phyloP scores from a whole-genome alignment of 2,329 filamentous ascomycete genomes.

The Alternaria ethzedia region DNA sequence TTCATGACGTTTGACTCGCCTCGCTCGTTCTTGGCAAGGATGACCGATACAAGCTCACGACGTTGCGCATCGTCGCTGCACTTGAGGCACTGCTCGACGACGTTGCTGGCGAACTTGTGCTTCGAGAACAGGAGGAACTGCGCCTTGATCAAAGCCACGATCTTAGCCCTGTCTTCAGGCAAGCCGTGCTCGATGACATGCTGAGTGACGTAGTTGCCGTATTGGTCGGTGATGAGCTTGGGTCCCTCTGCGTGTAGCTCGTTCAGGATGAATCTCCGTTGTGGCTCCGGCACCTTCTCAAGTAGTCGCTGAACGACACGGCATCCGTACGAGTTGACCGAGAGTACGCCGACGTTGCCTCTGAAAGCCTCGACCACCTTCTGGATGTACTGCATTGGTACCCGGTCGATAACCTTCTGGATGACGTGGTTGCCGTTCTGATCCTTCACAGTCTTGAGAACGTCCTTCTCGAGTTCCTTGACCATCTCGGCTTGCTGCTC shows the following conservation, averaged over 20 bases:
- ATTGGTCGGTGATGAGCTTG: conserved; percentile 82
- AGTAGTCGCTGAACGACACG: conserved; percentile 92
- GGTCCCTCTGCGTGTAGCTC: conserved; percentile 78
- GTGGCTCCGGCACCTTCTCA: conserved; percentile 76
- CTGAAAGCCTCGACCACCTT: conserved; percentile 85
- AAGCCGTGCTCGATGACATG: conserved; percentile 84
- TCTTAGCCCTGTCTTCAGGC: conserved; percentile 71
- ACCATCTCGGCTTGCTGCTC: conserved; percentile 88
- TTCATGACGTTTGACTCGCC: conserved; percentile 73
- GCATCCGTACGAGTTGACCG: conserved; percentile 84
- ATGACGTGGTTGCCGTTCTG: conserved; percentile 97
- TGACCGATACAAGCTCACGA: conserved; percentile 64
- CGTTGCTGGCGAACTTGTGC: conserved; percentile 96
- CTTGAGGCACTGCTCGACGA: conserved; percentile 90
- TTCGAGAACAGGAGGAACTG: conserved; percentile 80
- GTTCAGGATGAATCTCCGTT: conserved; percentile 73
- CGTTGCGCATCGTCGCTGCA: conserved; percentile 73
- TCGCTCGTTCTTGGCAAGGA: conserved; percentile 61
- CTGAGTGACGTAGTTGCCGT: conserved; percentile 95
- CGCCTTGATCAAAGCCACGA: conserved; percentile 75
- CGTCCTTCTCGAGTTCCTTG: conserved; percentile 78
- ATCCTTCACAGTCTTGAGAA: conserved; percentile 80
- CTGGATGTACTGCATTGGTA: conserved; percentile 77
- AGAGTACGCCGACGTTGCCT: conserved; percentile 74
- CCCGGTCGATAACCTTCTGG: conserved; percentile 86